These are phyloP conservation scores for Trichoderma orchidacearum DNA, from an alignment of 495 filamentous ascomycete species.

Conservation along the genomic window DNA sequence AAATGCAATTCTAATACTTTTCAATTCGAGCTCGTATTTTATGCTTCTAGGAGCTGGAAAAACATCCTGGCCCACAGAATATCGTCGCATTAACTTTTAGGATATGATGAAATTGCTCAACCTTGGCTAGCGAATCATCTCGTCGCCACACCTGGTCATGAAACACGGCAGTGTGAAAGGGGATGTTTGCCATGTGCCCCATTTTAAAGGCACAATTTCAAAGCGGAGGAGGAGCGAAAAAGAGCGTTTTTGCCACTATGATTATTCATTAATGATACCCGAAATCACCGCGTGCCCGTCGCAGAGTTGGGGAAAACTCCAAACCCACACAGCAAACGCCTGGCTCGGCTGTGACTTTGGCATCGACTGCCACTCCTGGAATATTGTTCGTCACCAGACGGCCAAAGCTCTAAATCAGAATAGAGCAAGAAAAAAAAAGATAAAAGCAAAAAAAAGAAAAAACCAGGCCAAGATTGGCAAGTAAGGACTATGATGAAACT, in stretches of 20 bases:
- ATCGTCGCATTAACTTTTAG: not conserved
- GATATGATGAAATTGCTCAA: not conserved
- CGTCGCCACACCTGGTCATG: not conserved
- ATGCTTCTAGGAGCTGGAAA: not conserved
- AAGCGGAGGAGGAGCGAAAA: not conserved
- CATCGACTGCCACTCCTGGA: not conserved
- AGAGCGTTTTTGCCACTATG: not conserved
- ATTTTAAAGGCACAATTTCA: not conserved
- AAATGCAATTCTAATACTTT: no score
- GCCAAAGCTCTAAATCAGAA: not conserved
- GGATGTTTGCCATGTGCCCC: not conserved
- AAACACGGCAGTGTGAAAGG: not conserved
- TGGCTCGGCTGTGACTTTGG: not conserved
- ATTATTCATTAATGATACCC: not conserved
- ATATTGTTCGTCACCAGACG: not conserved
- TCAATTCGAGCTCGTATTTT: not conserved
- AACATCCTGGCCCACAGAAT: not conserved
- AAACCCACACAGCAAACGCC: not conserved
- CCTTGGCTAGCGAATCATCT: not conserved
- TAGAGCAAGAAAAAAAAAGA: not conserved
- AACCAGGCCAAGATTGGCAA: conserved; percentile 3
- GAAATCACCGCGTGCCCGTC: not conserved
- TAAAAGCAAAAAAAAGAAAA: not conserved
- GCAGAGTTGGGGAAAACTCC: not conserved
- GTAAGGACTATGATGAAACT: conserved; percentile 8